Conservation (phyloP, 495 filamentous ascomycete species). For the Penicillium psychrofluorescens region DNA sequence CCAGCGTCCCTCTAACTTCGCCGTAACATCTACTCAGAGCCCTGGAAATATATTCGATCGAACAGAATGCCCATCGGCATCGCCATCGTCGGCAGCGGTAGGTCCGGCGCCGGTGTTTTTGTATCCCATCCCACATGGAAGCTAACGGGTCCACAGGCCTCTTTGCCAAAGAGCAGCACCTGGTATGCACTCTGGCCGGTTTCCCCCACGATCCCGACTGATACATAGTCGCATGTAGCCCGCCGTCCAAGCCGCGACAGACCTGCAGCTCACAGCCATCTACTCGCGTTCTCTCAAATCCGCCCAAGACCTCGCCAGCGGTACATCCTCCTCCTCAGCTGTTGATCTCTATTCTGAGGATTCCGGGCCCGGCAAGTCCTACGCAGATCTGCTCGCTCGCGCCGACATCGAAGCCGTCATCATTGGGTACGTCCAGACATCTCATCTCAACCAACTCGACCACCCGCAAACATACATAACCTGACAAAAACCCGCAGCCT, state of each 20-base stretch:
- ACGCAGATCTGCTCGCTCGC: slow-evolving; percentile 55
- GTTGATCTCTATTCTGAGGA: slow-evolving; percentile 59
- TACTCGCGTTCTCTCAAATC: slow-evolving; percentile 55
- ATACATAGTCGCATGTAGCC: slow-evolving; percentile 27
- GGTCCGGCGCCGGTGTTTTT: slow-evolving; percentile 1
- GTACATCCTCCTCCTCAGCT: slow-evolving; percentile 14
- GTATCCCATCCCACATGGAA: too few relatives aligned
- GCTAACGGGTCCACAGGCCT: slow-evolving; percentile 27
- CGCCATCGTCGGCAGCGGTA: slow-evolving; percentile 63
- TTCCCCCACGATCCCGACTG: neutral
- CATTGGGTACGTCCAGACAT: slow-evolving; percentile 43
- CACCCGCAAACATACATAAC: neutral
- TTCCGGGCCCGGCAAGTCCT: slow-evolving; percentile 40
- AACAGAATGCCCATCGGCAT: slow-evolving; percentile 40
- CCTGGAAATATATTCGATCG: too few relatives aligned
- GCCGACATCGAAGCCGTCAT: slow-evolving; percentile 62
- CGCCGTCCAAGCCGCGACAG: slow-evolving; percentile 37
- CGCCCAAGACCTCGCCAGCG: slow-evolving; percentile 30
- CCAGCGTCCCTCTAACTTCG: too few relatives aligned
- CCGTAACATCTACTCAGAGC: too few relatives aligned
- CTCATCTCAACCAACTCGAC: neutral
- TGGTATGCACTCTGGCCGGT: slow-evolving; percentile 24
- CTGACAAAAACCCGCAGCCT: slow-evolving; percentile 26
- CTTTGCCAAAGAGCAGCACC: slow-evolving; percentile 37
- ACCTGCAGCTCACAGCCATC: slow-evolving; percentile 49